Percentiles rank a stretch among this genome's conserved stretches.
Evolutionary conservation across 2,329 filamentous ascomycete species (phyloP).

Genomic region (Penicillium sp.): DNA sequence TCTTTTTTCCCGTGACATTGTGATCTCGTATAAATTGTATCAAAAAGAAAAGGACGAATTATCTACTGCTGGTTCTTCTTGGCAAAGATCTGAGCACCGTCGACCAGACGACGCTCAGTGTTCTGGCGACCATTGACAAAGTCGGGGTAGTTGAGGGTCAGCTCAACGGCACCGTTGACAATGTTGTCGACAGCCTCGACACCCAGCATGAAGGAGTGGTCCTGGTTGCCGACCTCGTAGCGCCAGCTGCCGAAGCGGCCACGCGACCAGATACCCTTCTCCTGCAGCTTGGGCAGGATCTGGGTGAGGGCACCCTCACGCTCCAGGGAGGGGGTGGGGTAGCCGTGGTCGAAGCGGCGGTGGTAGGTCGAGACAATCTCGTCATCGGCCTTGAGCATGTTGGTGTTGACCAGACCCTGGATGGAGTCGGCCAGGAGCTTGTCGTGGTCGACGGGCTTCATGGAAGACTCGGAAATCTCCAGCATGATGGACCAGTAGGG

Average conservation of each 20-base stretch:
- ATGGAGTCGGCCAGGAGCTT: slow-evolving; percentile 87
- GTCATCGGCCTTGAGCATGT: slow-evolving; percentile 85
- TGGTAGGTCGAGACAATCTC: slow-evolving; percentile 98
- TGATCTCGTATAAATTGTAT: slow-evolving; percentile 23
- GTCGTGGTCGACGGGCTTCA: slow-evolving; percentile 88
- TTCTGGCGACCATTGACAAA: slow-evolving; percentile 76
- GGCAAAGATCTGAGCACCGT: slow-evolving; percentile 57
- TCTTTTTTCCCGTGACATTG: slow-evolving; percentile 18
- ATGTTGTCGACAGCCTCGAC: slow-evolving; percentile 91
- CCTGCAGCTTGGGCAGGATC: slow-evolving; percentile 87
- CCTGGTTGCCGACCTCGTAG: slow-evolving; percentile 96
- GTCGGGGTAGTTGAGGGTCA: slow-evolving; percentile 94
- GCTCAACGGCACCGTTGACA: slow-evolving; percentile 79
- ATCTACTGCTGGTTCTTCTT: slow-evolving; percentile 41
- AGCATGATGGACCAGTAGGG: slow-evolving; percentile 99
- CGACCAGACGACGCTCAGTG: slow-evolving; percentile 58
- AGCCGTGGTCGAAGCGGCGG: slow-evolving; percentile 96
- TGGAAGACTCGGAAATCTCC: slow-evolving; percentile 88
- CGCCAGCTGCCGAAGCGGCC: slow-evolving; percentile 97
- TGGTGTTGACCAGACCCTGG: slow-evolving; percentile 94
- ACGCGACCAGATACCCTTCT: slow-evolving; percentile 86
- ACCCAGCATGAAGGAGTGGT: slow-evolving; percentile 96
- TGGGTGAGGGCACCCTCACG: slow-evolving; percentile 90
- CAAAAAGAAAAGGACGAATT: slow-evolving; percentile 17
- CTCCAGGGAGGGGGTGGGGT: slow-evolving; percentile 91